Conservation (phyloP, 306 rosid species). For the Corylus americana region DNA sequence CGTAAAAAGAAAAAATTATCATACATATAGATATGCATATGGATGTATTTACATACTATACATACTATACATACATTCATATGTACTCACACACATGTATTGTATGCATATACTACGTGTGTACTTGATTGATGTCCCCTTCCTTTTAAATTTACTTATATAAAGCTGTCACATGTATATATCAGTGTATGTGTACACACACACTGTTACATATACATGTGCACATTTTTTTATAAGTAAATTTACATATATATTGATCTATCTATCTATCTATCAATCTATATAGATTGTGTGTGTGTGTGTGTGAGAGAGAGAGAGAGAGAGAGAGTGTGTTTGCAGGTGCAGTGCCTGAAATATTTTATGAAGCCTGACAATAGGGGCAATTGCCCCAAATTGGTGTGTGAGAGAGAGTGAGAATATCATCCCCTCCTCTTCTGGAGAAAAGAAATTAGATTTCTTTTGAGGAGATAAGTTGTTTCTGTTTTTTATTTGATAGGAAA, state of each 20-base stretch:
- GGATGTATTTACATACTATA: neutral
- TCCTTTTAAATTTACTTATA: too few relatives aligned
- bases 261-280: too few relatives aligned
- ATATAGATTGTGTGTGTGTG: neutral
- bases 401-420: neutral
- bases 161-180: too few relatives aligned
- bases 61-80: neutral
- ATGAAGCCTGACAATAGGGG: neutral
- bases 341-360: neutral
- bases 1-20: neutral
- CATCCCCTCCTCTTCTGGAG: too few relatives aligned
- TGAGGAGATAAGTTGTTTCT: too few relatives aligned
- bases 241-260: too few relatives aligned
- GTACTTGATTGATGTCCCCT: too few relatives aligned
- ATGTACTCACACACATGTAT: neutral
- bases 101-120: neutral
- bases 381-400: neutral
- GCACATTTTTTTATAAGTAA: too few relatives aligned
- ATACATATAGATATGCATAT: too few relatives aligned
- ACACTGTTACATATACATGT: too few relatives aligned
- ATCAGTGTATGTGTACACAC: neutral
- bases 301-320: neutral
- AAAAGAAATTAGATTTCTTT: too few relatives aligned
- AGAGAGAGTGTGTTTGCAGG: neutral
- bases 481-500: too few relatives aligned